Base-by-base conservation (phyloP, 768 basidiomycete genomes). In the Daedaleopsis nitida region DNA sequence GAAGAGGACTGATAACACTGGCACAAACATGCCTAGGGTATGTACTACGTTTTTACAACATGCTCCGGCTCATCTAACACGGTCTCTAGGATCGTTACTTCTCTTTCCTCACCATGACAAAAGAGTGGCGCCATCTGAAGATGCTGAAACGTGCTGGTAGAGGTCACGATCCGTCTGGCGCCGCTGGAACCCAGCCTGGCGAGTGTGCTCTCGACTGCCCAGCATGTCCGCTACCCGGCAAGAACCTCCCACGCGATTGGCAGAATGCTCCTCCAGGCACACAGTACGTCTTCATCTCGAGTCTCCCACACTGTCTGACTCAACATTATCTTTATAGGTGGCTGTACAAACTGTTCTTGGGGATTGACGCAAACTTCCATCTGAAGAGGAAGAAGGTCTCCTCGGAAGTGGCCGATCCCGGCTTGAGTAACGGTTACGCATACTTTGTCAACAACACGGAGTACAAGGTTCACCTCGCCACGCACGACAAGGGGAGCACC, bases 1-100 rank as follows among this genome's bases (percentile, higher is more conserved):
- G 3, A 60, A 67, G 5, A 38, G 57, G 16, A 73, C 73, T 0
- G 72, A 78, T 37, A 78, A 77, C 52, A 72, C 68, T 5, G 74
- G 74, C 0, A 59, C 66, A 0, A 10, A 35, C 3, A 27, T n/a
- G n/a, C n/a, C n/a, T n/a, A n/a, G n/a, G n/a, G n/a, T n/a, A n/a
- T n/a, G n/a, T n/a, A n/a, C n/a, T n/a, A n/a, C n/a, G n/a, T n/a
- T n/a, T n/a, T n/a, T n/a, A n/a, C n/a, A n/a, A n/a, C n/a, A n/a
- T n/a, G n/a, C n/a, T n/a, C n/a, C n/a, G n/a, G n/a, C n/a, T n/a
- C n/a, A n/a, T n/a, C 14, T 10, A 2, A 10, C 14, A n/a, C 17
- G 44, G 16, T 45, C n/a, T 43, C 3, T 43, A 72, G 69, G 64
- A 66, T 44, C 63, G 65, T 7, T 64, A 62, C 23, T n/a, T 50